Evolutionary conservation across 345 rosid species (phyloP).

Genomic region (Boechera stricta): DNA sequence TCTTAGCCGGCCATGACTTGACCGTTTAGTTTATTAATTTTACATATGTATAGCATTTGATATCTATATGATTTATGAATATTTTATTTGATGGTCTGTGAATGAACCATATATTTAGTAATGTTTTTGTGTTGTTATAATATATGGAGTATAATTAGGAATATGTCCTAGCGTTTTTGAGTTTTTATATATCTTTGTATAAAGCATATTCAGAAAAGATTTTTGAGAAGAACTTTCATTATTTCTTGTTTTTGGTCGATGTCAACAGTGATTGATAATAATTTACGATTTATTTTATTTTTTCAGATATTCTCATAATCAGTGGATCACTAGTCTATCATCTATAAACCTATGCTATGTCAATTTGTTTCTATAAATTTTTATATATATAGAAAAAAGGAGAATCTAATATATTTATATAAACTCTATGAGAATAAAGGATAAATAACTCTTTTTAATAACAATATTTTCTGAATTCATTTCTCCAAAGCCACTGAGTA

Average conservation of each 20-base stretch:
- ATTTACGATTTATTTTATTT: background rate
- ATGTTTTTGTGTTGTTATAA: background rate
- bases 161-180: background rate
- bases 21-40: constrained; percentile 16
- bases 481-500: constrained; percentile 2
- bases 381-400: background rate
- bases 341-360: background rate
- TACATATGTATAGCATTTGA: no score
- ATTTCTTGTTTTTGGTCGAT: background rate
- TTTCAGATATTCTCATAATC: background rate
- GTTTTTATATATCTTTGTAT: background rate
- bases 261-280: background rate
- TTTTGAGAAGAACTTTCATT: background rate
- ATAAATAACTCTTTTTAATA: background rate
- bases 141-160: background rate
- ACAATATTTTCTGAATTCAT: constrained; percentile 1
- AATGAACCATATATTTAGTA: background rate
- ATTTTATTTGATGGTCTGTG: no score
- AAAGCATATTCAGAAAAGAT: background rate
- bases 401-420: background rate
- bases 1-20: no score
- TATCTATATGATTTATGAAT: no score
- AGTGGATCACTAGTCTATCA: background rate
- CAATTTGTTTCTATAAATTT: background rate
- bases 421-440: background rate